phyloP scores from a whole-genome alignment of 192 early-diverging fungal genomes.

The Irineochytrium annulatum region DNA sequence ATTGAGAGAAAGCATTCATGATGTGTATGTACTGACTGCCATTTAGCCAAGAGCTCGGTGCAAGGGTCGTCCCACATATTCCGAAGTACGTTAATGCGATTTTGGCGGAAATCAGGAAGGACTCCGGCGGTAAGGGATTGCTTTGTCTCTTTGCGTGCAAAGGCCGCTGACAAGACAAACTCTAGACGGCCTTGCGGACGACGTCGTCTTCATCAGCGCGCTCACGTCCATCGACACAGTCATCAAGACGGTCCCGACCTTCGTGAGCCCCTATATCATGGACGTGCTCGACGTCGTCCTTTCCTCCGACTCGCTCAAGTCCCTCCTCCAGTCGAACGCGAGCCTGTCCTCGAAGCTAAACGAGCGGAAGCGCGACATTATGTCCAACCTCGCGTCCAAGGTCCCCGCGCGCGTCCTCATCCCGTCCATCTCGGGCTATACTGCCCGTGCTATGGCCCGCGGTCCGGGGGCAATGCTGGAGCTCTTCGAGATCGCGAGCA shows the following conservation, averaged over 20 bases:
- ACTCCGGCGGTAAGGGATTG: constrained; percentile 6
- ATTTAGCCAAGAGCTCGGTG: constrained; percentile 61
- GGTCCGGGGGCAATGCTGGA: constrained; percentile 49
- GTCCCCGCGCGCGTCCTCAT: constrained; percentile 63
- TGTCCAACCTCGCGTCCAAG: constrained; percentile 49
- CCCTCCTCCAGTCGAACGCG: neutral
- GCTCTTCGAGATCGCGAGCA: constrained; percentile 64
- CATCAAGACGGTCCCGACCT: constrained; percentile 65
- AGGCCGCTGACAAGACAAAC: neutral
- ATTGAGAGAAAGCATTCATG: neutral
- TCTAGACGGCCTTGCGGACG: constrained; percentile 39
- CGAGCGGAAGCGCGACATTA: constrained; percentile 28
- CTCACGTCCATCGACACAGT: constrained; percentile 47
- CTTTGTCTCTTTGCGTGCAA: constrained; percentile 2
- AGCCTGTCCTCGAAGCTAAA: neutral
- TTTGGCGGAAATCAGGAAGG: constrained; percentile 36
- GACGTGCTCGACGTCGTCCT: constrained; percentile 55
- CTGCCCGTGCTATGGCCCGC: neutral
- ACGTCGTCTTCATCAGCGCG: constrained; percentile 51
- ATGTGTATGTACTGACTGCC: neutral
- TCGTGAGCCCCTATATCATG: constrained; percentile 67
- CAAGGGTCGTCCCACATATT: constrained; percentile 72
- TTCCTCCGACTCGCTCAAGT: constrained; percentile 31
- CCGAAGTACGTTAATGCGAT: constrained; percentile 80
- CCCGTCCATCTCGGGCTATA: constrained; percentile 54